phyloP scores from a whole-genome alignment of 768 basidiomycete species.

The Termitomyces sp. region DNA sequence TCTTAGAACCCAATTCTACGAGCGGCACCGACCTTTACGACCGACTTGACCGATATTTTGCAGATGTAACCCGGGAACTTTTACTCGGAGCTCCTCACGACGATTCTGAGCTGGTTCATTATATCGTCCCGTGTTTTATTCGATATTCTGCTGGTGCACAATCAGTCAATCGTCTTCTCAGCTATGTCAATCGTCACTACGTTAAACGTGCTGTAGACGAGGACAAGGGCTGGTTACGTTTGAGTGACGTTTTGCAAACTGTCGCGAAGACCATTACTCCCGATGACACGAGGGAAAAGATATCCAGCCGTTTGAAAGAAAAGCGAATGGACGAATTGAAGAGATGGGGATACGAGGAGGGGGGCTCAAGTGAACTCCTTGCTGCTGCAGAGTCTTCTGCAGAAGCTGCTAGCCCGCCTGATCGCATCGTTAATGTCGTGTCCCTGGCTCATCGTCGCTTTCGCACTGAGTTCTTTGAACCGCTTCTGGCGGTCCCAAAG shows the following conservation, averaged over 20 bases:
- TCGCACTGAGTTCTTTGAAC: slow-evolving; percentile 67
- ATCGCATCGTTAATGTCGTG: slow-evolving; percentile 59
- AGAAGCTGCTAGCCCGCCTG: slow-evolving; percentile 64
- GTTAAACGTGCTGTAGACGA: slow-evolving; percentile 75
- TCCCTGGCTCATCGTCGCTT: slow-evolving; percentile 69
- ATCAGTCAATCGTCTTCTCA: slow-evolving; percentile 67
- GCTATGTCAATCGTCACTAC: slow-evolving; percentile 75
- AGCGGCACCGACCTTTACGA: slow-evolving; percentile 69
- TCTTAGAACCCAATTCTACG: slow-evolving; percentile 22
- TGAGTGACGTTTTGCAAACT: slow-evolving; percentile 59
- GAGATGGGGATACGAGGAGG: slow-evolving; percentile 65
- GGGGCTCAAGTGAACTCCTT: slow-evolving; percentile 40
- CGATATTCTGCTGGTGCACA: slow-evolving; percentile 65
- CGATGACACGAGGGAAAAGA: slow-evolving; percentile 55
- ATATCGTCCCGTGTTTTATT: slow-evolving; percentile 66
- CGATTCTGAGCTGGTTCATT: slow-evolving; percentile 60
- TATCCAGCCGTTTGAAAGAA: slow-evolving; percentile 54
- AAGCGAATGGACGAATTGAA: slow-evolving; percentile 56
- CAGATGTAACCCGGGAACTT: slow-evolving; percentile 54
- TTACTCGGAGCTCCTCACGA: slow-evolving; percentile 60
- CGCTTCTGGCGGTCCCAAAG: slow-evolving; percentile 63
- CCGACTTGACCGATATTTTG: slow-evolving; percentile 68
- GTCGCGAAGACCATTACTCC: slow-evolving; percentile 45
- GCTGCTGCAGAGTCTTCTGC: slow-evolving; percentile 63
- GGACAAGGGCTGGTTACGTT: slow-evolving; percentile 71